Evolutionary conservation across 371 early-diverging fungal genomes (phyloP).

Genomic region (Sporodiniella umbellata): DNA sequence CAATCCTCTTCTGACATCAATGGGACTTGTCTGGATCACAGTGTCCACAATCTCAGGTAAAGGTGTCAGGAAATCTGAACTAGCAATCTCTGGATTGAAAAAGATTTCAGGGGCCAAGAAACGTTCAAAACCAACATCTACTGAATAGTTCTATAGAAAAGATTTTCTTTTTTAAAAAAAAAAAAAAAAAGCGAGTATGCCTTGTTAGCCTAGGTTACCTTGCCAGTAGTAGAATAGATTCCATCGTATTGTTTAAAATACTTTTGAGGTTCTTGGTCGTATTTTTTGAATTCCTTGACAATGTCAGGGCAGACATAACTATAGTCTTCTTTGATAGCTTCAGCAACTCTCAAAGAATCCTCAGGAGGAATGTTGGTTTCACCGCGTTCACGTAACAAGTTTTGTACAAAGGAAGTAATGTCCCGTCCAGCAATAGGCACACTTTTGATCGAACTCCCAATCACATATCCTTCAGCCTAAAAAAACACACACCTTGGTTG

Average conservation of each 20-base stretch:
- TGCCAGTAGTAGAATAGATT: slow-evolving; percentile 81
- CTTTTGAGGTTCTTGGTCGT: slow-evolving; percentile 85
- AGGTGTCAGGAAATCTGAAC: slow-evolving; percentile 95
- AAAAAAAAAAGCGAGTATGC: neutral
- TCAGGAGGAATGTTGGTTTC: slow-evolving; percentile 95
- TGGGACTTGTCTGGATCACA: slow-evolving; percentile 94
- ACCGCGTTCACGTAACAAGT: slow-evolving; percentile 91
- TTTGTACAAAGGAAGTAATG: slow-evolving; percentile 95
- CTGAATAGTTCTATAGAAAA: slow-evolving; percentile 80
- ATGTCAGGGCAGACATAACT: slow-evolving; percentile 96
- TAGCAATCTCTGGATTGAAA: slow-evolving; percentile 97
- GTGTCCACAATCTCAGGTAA: slow-evolving; percentile 94
- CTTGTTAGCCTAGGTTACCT: slow-evolving; percentile 42
- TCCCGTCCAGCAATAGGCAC: slow-evolving; percentile 98
- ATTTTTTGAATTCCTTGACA: slow-evolving; percentile 93
- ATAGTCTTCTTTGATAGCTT: slow-evolving; percentile 93
- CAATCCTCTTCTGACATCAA: slow-evolving; percentile 94
- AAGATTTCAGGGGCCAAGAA: slow-evolving; percentile 98
- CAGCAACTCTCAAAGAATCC: slow-evolving; percentile 91
- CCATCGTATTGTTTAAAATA: slow-evolving; percentile 85
- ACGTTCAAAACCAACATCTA: slow-evolving; percentile 97
- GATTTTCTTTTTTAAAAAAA: no score
- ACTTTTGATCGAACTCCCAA: slow-evolving; percentile 95
- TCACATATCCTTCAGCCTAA: slow-evolving; percentile 96
- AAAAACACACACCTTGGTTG: no score